Conservation (phyloP, 2,329 filamentous ascomycete species). For the Metarhizium album region DNA sequence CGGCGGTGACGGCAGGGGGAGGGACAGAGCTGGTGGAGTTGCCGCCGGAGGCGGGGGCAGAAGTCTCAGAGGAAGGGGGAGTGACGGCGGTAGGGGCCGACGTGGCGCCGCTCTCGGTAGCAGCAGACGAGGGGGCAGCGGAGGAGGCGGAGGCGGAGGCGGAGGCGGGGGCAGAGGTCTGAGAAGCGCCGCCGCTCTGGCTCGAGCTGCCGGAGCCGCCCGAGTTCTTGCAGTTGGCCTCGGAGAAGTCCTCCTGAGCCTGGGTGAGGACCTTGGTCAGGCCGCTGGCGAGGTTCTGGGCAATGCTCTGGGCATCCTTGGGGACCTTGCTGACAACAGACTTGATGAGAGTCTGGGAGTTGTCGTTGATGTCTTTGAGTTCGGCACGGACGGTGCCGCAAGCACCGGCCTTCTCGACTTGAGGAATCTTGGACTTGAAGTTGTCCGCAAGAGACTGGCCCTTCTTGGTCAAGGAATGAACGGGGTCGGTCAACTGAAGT, state of each 20-base stretch:
- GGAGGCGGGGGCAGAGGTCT: neutral
- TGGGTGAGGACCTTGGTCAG: conserved; percentile 15
- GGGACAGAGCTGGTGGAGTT: neutral
- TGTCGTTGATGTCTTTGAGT: conserved; percentile 14
- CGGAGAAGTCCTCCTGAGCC: conserved; percentile 15
- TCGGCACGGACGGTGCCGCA: conserved; percentile 17
- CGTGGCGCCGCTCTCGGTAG: neutral
- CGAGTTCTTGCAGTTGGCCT: conserved; percentile 19
- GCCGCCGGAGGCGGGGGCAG: conserved; percentile 3
- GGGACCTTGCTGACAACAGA: conserved; percentile 20
- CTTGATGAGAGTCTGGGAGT: conserved; percentile 18
- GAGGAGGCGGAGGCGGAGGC: neutral
- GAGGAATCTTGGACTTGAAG: conserved; percentile 17
- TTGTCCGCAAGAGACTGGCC: conserved; percentile 14
- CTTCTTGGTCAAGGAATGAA: conserved; percentile 15
- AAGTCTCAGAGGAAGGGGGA: conserved; percentile 2
- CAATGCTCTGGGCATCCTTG: conserved; percentile 16
- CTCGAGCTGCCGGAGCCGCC: neutral
- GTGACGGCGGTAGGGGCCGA: neutral
- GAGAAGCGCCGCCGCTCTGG: neutral
- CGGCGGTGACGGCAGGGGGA: conserved; percentile 8
- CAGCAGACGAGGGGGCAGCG: neutral
- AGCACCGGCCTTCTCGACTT: conserved; percentile 17
- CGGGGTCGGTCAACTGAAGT: conserved; percentile 9
- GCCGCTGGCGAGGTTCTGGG: conserved; percentile 14